These are phyloP conservation scores for Suillus hirtellus DNA, from an alignment of 768 basidiomycete genomes.

Conservation along the genomic window DNA sequence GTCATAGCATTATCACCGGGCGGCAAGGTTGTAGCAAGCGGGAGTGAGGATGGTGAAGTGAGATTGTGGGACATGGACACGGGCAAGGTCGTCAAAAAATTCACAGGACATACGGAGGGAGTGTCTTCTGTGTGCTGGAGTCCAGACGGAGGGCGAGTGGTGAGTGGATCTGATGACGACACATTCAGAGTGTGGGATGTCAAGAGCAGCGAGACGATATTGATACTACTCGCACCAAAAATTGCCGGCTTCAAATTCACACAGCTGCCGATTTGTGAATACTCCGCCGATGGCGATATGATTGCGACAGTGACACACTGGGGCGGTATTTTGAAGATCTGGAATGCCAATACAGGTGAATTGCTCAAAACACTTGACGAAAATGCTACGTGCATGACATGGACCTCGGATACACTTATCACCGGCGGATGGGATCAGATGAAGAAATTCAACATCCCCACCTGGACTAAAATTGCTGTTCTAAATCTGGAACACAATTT, in stretches of 20 bases:
- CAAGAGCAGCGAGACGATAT: not conserved
- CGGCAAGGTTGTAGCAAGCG: not conserved
- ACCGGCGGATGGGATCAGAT: fast-evolving
- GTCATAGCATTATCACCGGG: not conserved
- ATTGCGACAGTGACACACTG: not conserved
- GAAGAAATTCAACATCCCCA: not conserved
- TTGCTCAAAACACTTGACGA: not conserved
- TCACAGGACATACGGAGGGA: not conserved
- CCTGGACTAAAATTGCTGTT: not conserved
- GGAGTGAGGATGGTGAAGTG: not conserved
- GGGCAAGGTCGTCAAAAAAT: not conserved
- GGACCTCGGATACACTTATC: not conserved
- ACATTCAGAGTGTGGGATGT: not conserved
- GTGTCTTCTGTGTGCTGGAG: not conserved
- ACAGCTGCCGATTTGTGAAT: no score
- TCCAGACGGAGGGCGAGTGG: not conserved
- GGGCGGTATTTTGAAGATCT: not conserved
- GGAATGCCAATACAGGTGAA: not conserved
- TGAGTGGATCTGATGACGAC: not conserved
- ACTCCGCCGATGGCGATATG: not conserved
- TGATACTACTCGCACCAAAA: not conserved
- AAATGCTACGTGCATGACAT: not conserved
- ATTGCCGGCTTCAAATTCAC: no score
- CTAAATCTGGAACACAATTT: not conserved
- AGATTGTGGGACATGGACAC: not conserved